phyloP scores from a whole-genome alignment of 2,329 filamentous ascomycete genomes.

The Fonsecaea multimorphosa region DNA sequence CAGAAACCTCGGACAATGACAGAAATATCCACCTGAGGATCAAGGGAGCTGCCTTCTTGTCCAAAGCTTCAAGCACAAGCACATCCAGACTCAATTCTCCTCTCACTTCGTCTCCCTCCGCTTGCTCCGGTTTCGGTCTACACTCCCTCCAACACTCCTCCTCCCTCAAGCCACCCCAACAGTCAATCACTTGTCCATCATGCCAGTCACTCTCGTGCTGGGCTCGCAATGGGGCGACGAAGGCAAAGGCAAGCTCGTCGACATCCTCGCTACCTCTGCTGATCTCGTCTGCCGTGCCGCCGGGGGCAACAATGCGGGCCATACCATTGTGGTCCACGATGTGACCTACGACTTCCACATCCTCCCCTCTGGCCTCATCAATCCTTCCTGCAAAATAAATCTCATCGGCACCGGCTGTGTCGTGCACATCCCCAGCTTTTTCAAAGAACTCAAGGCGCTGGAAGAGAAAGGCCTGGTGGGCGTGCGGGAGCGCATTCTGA shows the following conservation, averaged over 20 bases:
- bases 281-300: conserved; percentile 54
- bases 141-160: conserved; percentile 6
- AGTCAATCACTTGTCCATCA: conserved; percentile 13
- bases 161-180: conserved; percentile 1
- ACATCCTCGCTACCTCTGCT: conserved; percentile 54
- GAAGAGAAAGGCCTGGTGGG: conserved; percentile 52
- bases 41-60: background rate
- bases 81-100: background rate
- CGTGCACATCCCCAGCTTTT: conserved; percentile 56
- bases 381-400: conserved; percentile 51
- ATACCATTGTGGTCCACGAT: conserved; percentile 55
- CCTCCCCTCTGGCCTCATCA: conserved; percentile 54
- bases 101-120: background rate
- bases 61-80: background rate
- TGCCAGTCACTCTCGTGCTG: conserved; percentile 52
- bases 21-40: background rate
- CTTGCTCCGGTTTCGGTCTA: conserved; percentile 13
- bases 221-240: conserved; percentile 58
- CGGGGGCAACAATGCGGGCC: conserved; percentile 57
- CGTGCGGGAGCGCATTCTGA: conserved; percentile 52
- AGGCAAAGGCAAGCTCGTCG: conserved; percentile 58
- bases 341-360: conserved; percentile 58
- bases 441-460: conserved; percentile 53
- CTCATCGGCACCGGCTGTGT: conserved; percentile 56
- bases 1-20: background rate